A percentile compares a stretch with the other conserved stretches of the same genome.
These are phyloP conservation scores for Hymenoscyphus albidus DNA, from an alignment of 2,329 filamentous ascomycete species.

Conservation along the genomic window DNA sequence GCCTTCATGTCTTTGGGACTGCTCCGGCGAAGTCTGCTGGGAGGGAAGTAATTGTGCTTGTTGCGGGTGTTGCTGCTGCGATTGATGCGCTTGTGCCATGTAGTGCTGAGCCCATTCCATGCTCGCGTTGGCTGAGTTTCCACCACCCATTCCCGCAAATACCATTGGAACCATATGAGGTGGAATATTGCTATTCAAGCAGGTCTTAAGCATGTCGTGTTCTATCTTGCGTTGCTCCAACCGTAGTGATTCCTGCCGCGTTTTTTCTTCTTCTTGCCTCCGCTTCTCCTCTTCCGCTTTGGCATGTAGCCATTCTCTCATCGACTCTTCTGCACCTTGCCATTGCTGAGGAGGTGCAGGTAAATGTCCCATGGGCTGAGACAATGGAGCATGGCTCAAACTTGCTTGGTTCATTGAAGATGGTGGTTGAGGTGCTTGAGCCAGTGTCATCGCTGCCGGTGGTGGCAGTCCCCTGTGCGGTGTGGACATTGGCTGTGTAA, in stretches of 20 bases:
- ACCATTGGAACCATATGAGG: slow-evolving; percentile 71
- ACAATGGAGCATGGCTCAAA: slow-evolving; percentile 24
- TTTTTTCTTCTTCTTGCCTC: slow-evolving; percentile 70
- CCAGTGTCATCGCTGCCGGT: slow-evolving; percentile 61
- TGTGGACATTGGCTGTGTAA: slow-evolving; percentile 60
- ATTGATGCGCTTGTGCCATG: slow-evolving; percentile 49
- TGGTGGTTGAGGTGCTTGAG: slow-evolving; percentile 35
- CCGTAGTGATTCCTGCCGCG: slow-evolving; percentile 57
- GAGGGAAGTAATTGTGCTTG: slow-evolving; percentile 42
- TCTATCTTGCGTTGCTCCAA: slow-evolving; percentile 71
- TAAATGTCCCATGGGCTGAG: slow-evolving; percentile 45
- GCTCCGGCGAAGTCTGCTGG: slow-evolving; percentile 51
- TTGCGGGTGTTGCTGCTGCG: slow-evolving; percentile 30
- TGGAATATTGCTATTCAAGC: slow-evolving; percentile 65
- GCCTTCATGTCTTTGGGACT: slow-evolving; percentile 52
- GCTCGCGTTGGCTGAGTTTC: slow-evolving; percentile 55
- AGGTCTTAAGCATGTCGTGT: slow-evolving; percentile 67
- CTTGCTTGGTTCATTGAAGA: slow-evolving; percentile 37
- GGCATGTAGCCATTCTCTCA: slow-evolving; percentile 67
- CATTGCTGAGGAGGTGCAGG: slow-evolving; percentile 63
- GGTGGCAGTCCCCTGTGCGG: slow-evolving; percentile 67
- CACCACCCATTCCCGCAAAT: slow-evolving; percentile 68
- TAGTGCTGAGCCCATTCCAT: slow-evolving; percentile 68
- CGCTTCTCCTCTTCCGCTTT: slow-evolving; percentile 71
- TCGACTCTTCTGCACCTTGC: slow-evolving; percentile 65